phyloP scores from a whole-genome alignment of 768 basidiomycete genomes.

The Hygrocybe coccinea region DNA sequence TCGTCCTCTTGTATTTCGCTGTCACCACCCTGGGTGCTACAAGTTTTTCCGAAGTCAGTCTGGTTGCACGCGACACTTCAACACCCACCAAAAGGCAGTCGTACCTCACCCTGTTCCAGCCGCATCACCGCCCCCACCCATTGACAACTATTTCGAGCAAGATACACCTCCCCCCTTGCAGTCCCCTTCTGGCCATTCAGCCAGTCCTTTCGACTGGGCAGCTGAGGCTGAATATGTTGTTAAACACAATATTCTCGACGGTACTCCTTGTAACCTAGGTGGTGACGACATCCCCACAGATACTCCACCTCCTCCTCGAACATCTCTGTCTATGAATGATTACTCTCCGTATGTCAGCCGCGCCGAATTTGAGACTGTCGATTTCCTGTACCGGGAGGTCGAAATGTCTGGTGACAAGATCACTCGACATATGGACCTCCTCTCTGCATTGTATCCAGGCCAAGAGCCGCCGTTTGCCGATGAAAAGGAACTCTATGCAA shows the following conservation, averaged over 20 bases:
- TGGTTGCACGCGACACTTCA: too few relatives aligned
- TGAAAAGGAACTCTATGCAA: conserved; percentile 19
- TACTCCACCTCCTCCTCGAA: neutral
- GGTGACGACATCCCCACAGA: neutral
- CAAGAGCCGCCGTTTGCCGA: conserved; percentile 16
- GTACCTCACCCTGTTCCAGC: too few relatives aligned
- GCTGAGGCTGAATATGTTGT: neutral
- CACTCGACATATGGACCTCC: conserved; percentile 20
- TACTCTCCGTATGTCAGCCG: conserved; percentile 27
- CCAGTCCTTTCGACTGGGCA: too few relatives aligned
- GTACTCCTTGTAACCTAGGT: too few relatives aligned
- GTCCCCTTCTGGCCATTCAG: too few relatives aligned
- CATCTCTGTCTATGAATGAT: conserved; percentile 6
- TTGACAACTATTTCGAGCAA: too few relatives aligned
- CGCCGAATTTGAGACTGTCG: conserved; percentile 26
- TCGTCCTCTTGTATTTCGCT: too few relatives aligned
- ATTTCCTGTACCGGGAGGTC: conserved; percentile 21
- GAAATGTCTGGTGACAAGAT: conserved; percentile 20
- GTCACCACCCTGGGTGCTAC: too few relatives aligned
- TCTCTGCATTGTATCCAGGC: conserved; percentile 19
- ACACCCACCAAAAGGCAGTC: too few relatives aligned
- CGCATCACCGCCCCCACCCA: too few relatives aligned
- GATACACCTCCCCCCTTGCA: too few relatives aligned
- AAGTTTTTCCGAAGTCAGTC: too few relatives aligned
- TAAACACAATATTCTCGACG: neutral